These are phyloP conservation scores for Lodderomyces pseudojiufengensis DNA, from an alignment of 1,139 yeast genomes.

Conservation along the genomic window DNA sequence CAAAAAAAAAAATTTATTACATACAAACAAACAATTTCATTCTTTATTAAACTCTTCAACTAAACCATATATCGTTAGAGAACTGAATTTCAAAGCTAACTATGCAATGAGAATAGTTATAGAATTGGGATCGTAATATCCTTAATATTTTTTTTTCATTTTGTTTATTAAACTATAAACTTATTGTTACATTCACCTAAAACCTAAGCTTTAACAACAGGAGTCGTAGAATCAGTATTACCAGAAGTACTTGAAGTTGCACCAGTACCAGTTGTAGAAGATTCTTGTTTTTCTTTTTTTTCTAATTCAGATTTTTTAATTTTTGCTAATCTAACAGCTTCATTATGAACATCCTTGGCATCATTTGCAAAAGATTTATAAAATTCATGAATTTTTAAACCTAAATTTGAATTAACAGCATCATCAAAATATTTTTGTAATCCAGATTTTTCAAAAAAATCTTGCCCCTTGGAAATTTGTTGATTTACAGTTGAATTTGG, in stretches of 20 bases:
- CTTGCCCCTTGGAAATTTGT: slow-evolving; percentile 17
- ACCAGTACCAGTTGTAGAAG: not conserved
- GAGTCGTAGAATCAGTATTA: not conserved
- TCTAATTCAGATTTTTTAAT: slow-evolving; percentile 35
- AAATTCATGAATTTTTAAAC: slow-evolving; percentile 36
- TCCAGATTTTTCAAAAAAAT: slow-evolving; percentile 8
- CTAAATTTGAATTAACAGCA: slow-evolving; percentile 35
- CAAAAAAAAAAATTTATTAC: no score
- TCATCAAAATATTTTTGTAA: slow-evolving; percentile 32
- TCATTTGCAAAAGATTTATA: slow-evolving; percentile 39
- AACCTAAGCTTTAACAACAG: no score
- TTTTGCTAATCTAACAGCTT: slow-evolving; percentile 67
- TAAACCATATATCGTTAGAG: no score
- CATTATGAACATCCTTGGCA: slow-evolving; percentile 63
- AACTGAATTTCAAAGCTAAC: no score
- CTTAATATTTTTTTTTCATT: no score
- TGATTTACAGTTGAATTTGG: slow-evolving; percentile 16
- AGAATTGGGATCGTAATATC: no score
- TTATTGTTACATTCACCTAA: no score
- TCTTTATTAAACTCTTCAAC: no score
- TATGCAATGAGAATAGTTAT: no score
- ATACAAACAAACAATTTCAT: no score
- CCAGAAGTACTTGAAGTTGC: not conserved
- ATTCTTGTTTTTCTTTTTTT: not conserved
- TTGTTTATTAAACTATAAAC: no score